Conservation (phyloP, 495 filamentous ascomycete species). For the Aspergillus biplanus region DNA sequence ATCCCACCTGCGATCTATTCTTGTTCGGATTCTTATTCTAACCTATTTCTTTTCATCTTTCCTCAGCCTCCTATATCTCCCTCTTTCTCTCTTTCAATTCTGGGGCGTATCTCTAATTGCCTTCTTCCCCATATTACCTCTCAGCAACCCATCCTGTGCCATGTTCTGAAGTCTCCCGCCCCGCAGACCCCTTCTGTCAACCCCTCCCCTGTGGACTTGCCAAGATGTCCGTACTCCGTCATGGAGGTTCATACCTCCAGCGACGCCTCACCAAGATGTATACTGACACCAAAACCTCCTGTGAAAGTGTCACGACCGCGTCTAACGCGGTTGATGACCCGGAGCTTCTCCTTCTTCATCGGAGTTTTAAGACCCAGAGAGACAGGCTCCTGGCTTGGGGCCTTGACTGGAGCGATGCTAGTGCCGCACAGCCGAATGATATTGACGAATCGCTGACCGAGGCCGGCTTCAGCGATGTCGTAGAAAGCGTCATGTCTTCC, state of each 20-base stretch:
- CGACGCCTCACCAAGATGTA: constrained; percentile 86
- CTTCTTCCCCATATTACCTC: background rate
- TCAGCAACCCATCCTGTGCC: constrained; percentile 1
- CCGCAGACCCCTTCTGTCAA: constrained; percentile 19
- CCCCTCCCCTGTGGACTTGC: constrained; percentile 29
- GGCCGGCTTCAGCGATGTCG: constrained; percentile 84
- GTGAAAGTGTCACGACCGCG: constrained; percentile 77
- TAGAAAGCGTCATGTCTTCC: constrained; percentile 84
- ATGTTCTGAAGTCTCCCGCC: constrained; percentile 3
- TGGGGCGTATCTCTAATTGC: constrained; percentile 11
- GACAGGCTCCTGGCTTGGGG: constrained; percentile 83
- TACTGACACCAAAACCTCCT: constrained; percentile 88
- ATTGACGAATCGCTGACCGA: constrained; percentile 85
- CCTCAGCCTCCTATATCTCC: constrained; percentile 18
- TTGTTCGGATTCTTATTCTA: constrained; percentile 33
- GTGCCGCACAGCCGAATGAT: constrained; percentile 65
- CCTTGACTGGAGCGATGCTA: constrained; percentile 83
- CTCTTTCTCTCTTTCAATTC: constrained; percentile 9
- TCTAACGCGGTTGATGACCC: constrained; percentile 60
- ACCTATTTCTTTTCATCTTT: constrained; percentile 21
- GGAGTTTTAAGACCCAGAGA: constrained; percentile 59
- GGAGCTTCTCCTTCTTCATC: constrained; percentile 58
- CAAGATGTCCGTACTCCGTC: constrained; percentile 54
- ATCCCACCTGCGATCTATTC: constrained; percentile 28
- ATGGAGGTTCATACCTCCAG: constrained; percentile 54